phyloP scores from a whole-genome alignment of 176 grass and related monocot species.

The Oryza longistaminata region DNA sequence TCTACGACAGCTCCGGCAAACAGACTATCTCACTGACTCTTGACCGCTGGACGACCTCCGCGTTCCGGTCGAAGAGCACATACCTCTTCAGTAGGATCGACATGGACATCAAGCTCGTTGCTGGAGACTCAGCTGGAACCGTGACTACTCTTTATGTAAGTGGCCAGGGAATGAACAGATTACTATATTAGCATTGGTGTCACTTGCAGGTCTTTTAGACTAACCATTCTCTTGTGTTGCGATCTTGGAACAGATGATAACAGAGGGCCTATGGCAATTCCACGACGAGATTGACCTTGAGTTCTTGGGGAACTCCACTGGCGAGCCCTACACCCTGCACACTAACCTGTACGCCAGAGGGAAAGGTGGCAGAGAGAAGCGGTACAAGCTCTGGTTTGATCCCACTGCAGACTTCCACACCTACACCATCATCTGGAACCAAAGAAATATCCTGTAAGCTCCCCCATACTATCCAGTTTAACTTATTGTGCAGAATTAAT shows the following conservation, averaged over 20 bases:
- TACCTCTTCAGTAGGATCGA: conserved; percentile 63
- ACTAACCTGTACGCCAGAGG: conserved; percentile 76
- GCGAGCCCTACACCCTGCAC: conserved; percentile 68
- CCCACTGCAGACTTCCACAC: conserved; percentile 73
- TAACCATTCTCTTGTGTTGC: conserved; percentile 35
- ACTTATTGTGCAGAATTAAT: not conserved
- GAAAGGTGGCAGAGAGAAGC: conserved; percentile 59
- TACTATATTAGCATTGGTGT: not conserved
- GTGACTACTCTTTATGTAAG: conserved; percentile 77
- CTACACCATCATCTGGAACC: conserved; percentile 69
- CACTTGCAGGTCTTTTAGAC: conserved; percentile 20
- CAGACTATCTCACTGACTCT: conserved; percentile 47
- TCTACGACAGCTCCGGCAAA: conserved; percentile 28
- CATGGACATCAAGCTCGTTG: conserved; percentile 60
- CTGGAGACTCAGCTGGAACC: conserved; percentile 67
- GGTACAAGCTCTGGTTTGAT: conserved; percentile 71
- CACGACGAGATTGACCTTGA: conserved; percentile 82
- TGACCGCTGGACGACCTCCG: conserved; percentile 25
- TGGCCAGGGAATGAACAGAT: not conserved
- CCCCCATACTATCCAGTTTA: not conserved
- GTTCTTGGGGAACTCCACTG: conserved; percentile 63
- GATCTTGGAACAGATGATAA: conserved; percentile 41
- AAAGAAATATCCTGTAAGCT: conserved; percentile 55
- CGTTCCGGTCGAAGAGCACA: conserved; percentile 51
- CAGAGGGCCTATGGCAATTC: conserved; percentile 25